These are phyloP conservation scores for Annulohypoxylon truncatum DNA, from an alignment of 2,329 filamentous ascomycete genomes.

Conservation along the genomic window DNA sequence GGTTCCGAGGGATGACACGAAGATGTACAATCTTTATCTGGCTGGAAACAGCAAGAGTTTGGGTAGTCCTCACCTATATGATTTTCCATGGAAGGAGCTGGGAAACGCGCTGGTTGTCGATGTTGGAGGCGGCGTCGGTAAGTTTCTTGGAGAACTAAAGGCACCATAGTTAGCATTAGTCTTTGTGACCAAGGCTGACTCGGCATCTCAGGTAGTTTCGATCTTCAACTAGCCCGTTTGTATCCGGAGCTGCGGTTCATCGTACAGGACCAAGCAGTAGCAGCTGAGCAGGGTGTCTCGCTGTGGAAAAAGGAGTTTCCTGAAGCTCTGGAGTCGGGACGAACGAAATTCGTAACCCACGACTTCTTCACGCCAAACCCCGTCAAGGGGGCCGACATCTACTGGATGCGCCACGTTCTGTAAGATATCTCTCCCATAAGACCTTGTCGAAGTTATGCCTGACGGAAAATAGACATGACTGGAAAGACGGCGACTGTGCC, in stretches of 20 bases:
- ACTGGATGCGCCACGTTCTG: conserved; percentile 43
- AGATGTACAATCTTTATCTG: conserved; percentile 33
- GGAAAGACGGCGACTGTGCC: conserved; percentile 34
- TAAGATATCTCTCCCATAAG: conserved; percentile 5
- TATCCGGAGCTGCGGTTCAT: conserved; percentile 37
- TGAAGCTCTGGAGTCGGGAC: conserved; percentile 35
- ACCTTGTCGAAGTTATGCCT: conserved; percentile 13
- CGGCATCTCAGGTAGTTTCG: conserved; percentile 23
- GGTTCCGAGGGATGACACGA: conserved; percentile 25
- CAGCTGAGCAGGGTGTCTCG: conserved; percentile 27
- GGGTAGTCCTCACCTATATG: conserved; percentile 36
- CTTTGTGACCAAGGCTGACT: conserved; percentile 11
- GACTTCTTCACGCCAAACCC: conserved; percentile 48
- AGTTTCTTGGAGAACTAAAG: conserved; percentile 1
- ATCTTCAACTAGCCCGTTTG: conserved; percentile 31
- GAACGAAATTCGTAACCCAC: conserved; percentile 41
- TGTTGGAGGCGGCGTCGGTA: conserved; percentile 40
- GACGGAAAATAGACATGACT: conserved; percentile 32
- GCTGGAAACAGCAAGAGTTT: conserved; percentile 38
- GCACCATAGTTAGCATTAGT: background rate
- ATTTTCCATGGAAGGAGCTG: conserved; percentile 38
- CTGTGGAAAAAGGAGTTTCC: conserved; percentile 38
- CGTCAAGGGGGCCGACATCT: conserved; percentile 44
- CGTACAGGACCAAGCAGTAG: conserved; percentile 32
- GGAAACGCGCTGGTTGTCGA: conserved; percentile 35